phyloP scores from a whole-genome alignment of 495 filamentous ascomycete species.

The Pseudoneurospora amorphoporcata region DNA sequence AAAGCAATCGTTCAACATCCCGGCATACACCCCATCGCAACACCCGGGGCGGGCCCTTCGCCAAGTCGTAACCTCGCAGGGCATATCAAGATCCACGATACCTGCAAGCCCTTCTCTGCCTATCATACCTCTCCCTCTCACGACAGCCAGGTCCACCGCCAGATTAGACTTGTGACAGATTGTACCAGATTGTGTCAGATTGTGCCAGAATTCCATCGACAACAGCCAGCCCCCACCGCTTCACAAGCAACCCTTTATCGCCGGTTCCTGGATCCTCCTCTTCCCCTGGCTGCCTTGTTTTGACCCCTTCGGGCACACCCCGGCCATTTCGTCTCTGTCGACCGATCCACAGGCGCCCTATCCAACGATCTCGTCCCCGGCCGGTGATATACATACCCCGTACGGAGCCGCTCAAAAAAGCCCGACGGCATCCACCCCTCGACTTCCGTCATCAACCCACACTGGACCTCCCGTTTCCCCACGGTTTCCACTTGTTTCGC shows the following conservation, averaged over 20 bases:
- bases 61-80: constrained; percentile 5
- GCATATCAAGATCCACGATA: constrained; percentile 14
- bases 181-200: constrained; percentile 1
- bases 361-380: neutral
- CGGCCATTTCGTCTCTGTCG: constrained; percentile 15
- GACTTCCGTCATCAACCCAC: neutral
- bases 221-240: constrained; percentile 9
- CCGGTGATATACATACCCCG: constrained; percentile 4
- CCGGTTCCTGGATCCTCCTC: constrained; percentile 7
- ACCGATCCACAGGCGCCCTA: constrained; percentile 6
- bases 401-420: neutral
- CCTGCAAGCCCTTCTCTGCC: constrained; percentile 11
- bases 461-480: neutral
- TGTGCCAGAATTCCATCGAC: constrained; percentile 21
- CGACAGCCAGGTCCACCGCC: constrained; percentile 22
- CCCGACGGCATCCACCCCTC: neutral
- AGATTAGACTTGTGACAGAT: constrained; percentile 11
- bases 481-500: neutral
- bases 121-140: constrained; percentile 17
- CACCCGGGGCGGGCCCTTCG: constrained; percentile 3
- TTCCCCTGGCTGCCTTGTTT: constrained; percentile 11
- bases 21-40: neutral
- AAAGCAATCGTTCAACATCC: constrained; percentile 13
- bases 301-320: constrained; percentile 3
- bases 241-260: constrained; percentile 18